Conservation (phyloP, 768 basidiomycete genomes). For the Obba rivulosa region DNA sequence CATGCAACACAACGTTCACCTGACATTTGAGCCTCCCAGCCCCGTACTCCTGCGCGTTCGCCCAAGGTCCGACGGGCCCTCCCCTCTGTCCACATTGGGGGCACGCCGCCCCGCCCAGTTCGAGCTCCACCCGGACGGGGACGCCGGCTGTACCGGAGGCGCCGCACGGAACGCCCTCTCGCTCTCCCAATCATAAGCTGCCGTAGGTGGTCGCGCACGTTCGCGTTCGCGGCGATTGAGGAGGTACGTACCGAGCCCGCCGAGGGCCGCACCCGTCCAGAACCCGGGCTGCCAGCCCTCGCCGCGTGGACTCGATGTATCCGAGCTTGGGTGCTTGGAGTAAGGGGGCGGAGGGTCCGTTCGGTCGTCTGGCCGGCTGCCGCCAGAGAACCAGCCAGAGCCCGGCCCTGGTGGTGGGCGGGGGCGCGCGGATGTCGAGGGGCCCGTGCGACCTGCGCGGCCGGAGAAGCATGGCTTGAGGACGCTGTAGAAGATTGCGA, state of each 20-base stretch:
- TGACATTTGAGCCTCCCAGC: constrained; percentile 69
- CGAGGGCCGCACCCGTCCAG: constrained; percentile 77
- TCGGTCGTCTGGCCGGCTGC: constrained; percentile 25
- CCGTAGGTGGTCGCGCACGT: constrained; percentile 21
- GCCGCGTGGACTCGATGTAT: constrained; percentile 29
- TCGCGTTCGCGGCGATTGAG: constrained; percentile 33
- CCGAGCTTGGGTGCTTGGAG: constrained; percentile 26
- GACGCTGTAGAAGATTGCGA: constrained; percentile 52
- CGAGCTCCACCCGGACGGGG: constrained; percentile 17
- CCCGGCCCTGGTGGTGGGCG: constrained; percentile 29
- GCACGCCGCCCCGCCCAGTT: constrained; percentile 7
- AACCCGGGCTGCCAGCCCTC: constrained; percentile 66
- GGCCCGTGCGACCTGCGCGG: constrained; percentile 27
- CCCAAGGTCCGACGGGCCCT: constrained; percentile 67
- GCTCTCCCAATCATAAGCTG: constrained; percentile 58
- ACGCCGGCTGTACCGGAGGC: constrained; percentile 22
- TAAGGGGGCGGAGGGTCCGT: constrained; percentile 53
- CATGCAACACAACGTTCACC: too few relatives aligned
- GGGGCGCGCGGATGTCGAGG: constrained; percentile 23
- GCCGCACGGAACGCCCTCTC: constrained; percentile 22
- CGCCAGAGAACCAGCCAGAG: constrained; percentile 50
- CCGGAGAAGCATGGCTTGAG: constrained; percentile 47
- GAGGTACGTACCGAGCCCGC: constrained; percentile 60
- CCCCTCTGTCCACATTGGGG: constrained; percentile 49
- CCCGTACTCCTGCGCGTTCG: constrained; percentile 74